Percentiles rank a stretch among this genome's conserved stretches.
These are phyloP conservation scores for Thinopyrum elongatum DNA, from an alignment of 176 grass and related monocot species.

Conservation along the genomic window DNA sequence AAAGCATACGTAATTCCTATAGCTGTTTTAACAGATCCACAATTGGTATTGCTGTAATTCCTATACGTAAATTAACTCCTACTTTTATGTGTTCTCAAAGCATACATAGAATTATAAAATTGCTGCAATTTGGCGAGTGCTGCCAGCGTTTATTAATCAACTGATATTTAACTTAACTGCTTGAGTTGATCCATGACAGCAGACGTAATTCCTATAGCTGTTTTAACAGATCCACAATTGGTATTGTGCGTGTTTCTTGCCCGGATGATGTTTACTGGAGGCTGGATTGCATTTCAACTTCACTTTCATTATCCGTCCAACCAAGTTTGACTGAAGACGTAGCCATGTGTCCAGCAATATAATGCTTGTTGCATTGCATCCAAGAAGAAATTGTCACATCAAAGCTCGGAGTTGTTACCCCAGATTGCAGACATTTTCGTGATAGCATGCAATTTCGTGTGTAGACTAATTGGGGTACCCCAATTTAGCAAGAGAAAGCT, in stretches of 20 bases:
- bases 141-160: no score
- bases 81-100: no score
- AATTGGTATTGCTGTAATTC: no score
- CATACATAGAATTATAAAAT: no score
- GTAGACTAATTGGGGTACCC: neutral
- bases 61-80: no score
- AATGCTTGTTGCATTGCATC: neutral
- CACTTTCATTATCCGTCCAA: neutral
- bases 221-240: neutral
- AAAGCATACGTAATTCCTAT: no score
- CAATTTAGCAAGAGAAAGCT: slow-evolving; percentile 4
- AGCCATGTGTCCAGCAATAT: neutral
- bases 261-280: neutral
- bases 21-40: no score
- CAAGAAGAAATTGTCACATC: neutral
- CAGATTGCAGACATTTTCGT: neutral
- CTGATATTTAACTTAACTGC: neutral
- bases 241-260: neutral
- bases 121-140: no score
- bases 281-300: slow-evolving; percentile 13
- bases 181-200: neutral
- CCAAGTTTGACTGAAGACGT: neutral
- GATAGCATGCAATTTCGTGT: neutral
- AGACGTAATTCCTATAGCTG: neutral
- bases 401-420: neutral